phyloP scores from a whole-genome alignment of 202 grass and related monocot species.

The Zoysia matrella region DNA sequence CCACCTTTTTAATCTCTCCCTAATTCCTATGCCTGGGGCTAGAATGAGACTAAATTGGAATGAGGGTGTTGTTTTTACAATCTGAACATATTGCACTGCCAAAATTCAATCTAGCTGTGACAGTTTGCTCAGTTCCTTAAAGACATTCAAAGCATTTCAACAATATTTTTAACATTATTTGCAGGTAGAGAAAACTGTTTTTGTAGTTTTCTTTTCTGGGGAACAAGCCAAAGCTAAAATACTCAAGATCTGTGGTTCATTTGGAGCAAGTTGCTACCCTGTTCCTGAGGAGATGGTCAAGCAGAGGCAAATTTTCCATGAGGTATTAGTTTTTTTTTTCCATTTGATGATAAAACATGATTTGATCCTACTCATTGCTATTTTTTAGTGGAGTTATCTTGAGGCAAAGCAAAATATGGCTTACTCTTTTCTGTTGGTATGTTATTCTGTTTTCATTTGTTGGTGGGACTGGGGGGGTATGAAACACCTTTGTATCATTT shows the following conservation, averaged over 20 bases:
- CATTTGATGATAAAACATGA: slow-evolving; percentile 15
- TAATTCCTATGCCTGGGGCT: background rate
- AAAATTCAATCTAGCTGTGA: background rate
- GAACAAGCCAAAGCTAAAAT: slow-evolving; percentile 92
- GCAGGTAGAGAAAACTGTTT: slow-evolving; percentile 97
- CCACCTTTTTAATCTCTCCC: background rate
- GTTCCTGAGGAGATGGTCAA: slow-evolving; percentile 89
- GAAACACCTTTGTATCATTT: slow-evolving; percentile 19
- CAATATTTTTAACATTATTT: slow-evolving; percentile 29
- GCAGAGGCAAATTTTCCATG: slow-evolving; percentile 88
- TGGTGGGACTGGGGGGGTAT: background rate
- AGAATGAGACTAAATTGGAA: no score
- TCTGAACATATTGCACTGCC: slow-evolving; percentile 15
- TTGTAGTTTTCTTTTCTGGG: slow-evolving; percentile 97
- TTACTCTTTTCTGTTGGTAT: background rate
- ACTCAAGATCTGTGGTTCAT: slow-evolving; percentile 88
- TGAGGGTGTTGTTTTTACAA: background rate
- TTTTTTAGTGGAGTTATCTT: slow-evolving; percentile 3
- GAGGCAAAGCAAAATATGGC: background rate
- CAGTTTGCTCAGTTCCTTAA: background rate
- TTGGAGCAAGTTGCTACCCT: slow-evolving; percentile 98
- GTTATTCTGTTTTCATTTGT: background rate
- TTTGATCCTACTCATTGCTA: slow-evolving; percentile 4
- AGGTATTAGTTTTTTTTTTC: slow-evolving; percentile 62
- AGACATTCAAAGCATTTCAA: slow-evolving; percentile 26